Percentiles rank a stretch among this genome's conserved stretches.
These are phyloP conservation scores for Tolypocladium tundrense DNA, from an alignment of 2,329 filamentous ascomycete genomes.

Conservation along the genomic window DNA sequence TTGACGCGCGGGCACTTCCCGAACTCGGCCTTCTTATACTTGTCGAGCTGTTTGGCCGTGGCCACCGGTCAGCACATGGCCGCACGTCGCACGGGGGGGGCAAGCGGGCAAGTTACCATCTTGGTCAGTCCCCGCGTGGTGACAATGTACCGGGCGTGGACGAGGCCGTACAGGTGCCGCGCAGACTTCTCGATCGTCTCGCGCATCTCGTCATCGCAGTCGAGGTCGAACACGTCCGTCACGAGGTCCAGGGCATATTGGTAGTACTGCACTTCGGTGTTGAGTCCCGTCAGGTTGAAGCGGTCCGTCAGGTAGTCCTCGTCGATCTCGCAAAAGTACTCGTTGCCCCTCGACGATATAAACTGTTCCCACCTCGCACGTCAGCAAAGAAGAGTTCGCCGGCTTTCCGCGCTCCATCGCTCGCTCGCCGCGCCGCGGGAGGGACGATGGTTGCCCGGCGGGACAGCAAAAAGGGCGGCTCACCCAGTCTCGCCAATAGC, in stretches of 20 bases:
- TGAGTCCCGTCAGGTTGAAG: constrained; percentile 94
- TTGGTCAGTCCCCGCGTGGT: constrained; percentile 89
- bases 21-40: constrained; percentile 97
- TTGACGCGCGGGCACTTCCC: constrained; percentile 96
- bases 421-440: not conserved
- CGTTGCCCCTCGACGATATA: constrained; percentile 93
- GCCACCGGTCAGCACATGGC: not conserved
- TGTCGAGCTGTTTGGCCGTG: constrained; percentile 65
- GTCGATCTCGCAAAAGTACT: constrained; percentile 99
- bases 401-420: not conserved
- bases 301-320: constrained; percentile 97
- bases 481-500: constrained; percentile 99
- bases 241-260: constrained; percentile 97
- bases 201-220: constrained; percentile 96
- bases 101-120: constrained; percentile 55
- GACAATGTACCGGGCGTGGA: constrained; percentile 94
- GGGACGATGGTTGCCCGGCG: not conserved
- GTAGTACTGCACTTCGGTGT: constrained; percentile 97
- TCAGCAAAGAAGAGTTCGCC: constrained; percentile 6
- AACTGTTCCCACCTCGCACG: constrained; percentile 50
- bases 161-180: constrained; percentile 86
- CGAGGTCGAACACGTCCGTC: constrained; percentile 96
- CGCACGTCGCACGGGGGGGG: not conserved
- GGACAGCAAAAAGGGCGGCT: constrained; percentile 26
- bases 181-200: constrained; percentile 98